Conservation (phyloP, 805 yeast species). For the Osmozyma mogii region DNA sequence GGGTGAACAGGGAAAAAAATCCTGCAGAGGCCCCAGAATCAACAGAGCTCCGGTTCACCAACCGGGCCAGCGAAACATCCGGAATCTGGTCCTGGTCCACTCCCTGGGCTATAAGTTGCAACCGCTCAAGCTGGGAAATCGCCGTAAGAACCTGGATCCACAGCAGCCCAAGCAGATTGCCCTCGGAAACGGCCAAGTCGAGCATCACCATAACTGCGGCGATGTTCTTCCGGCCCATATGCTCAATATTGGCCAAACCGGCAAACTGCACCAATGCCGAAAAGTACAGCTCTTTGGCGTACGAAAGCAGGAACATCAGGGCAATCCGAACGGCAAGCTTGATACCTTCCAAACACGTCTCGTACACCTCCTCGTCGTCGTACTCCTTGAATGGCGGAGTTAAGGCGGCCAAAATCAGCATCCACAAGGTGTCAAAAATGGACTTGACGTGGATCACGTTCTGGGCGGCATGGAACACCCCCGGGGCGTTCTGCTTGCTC, state of each 20-base stretch:
- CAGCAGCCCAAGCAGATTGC: conserved; percentile 58
- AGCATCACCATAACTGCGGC: conserved; percentile 70
- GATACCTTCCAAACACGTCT: conserved; percentile 75
- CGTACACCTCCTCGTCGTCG: conserved; percentile 64
- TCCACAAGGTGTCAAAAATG: conserved; percentile 92
- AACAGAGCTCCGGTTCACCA: conserved; percentile 38
- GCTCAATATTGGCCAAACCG: conserved; percentile 69
- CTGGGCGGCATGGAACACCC: conserved; percentile 74
- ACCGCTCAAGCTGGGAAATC: conserved; percentile 84
- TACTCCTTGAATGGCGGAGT: conserved; percentile 91
- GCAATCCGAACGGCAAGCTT: conserved; percentile 76
- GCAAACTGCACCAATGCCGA: conserved; percentile 86
- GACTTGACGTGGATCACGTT: conserved; percentile 88
- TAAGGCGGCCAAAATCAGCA: conserved; percentile 91
- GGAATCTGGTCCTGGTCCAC: conserved; percentile 78
- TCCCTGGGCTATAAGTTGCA: conserved; percentile 83
- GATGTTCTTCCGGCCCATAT: conserved; percentile 71
- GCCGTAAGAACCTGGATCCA: conserved; percentile 82
- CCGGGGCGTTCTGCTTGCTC: conserved; percentile 37
- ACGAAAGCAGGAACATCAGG: conserved; percentile 71
- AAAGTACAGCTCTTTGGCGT: conserved; percentile 83
- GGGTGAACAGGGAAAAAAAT: conserved; percentile 53
- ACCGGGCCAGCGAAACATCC: conserved; percentile 70
- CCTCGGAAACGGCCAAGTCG: conserved; percentile 72
- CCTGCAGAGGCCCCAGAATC: conserved; percentile 29